phyloP scores from a whole-genome alignment of 495 filamentous ascomycete species.

The Lineolata rhizophorae region DNA sequence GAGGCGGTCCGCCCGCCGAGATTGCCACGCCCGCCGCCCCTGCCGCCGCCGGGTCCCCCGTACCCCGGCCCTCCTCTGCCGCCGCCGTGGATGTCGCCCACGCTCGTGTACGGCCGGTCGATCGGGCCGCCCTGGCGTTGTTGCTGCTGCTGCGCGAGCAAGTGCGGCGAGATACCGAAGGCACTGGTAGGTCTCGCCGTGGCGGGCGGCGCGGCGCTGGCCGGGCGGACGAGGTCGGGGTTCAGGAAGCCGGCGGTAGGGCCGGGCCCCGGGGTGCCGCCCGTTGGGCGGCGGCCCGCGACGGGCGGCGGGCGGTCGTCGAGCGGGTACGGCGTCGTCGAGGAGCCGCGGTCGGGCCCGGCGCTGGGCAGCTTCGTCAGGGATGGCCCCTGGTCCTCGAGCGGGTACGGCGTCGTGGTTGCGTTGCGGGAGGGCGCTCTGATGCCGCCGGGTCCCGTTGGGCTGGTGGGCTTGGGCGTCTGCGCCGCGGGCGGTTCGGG shows the following conservation, averaged over 20 bases:
- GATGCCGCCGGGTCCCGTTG: constrained; percentile 4
- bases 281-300: constrained; percentile 21
- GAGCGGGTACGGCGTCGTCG: constrained; percentile 15
- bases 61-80: too few relatives aligned
- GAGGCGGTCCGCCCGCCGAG: too few relatives aligned
- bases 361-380: constrained; percentile 12
- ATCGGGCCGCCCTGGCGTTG: not conserved
- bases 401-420: constrained; percentile 14
- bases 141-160: constrained; percentile 2
- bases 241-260: constrained; percentile 18
- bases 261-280: constrained; percentile 13
- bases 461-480: constrained; percentile 2
- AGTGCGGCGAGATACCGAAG: constrained; percentile 15
- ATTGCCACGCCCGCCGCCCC: too few relatives aligned
- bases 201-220: constrained; percentile 3
- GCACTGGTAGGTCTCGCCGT: constrained; percentile 10
- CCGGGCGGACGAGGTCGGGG: constrained; percentile 10
- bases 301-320: constrained; percentile 17
- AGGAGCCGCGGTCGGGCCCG: constrained; percentile 5
- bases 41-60: too few relatives aligned
- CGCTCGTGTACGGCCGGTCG: not conserved
- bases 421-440: constrained; percentile 6
- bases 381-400: constrained; percentile 16
- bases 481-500: not conserved
- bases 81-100: too few relatives aligned